A percentile compares a stretch with the other conserved stretches of the same genome.
Evolutionary conservation across 73 alveolate genomes (phyloP).

Genomic region (Blepharisma japonicum): DNA sequence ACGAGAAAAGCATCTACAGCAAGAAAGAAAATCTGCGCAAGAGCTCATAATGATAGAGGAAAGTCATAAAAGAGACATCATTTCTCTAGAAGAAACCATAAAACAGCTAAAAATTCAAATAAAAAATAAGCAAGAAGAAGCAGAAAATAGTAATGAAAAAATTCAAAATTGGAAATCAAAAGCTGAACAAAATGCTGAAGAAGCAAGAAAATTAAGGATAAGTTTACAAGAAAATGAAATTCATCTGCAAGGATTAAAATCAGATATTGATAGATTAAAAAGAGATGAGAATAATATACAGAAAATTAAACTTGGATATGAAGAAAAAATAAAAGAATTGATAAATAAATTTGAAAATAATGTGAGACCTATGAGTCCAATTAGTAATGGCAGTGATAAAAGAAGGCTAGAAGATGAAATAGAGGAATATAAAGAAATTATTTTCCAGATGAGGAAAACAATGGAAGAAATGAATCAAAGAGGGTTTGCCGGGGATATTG

Average conservation of each 20-base stretch:
- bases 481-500: not conserved
- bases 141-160: not conserved
- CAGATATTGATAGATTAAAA: not conserved
- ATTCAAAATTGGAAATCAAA: constrained; percentile 14
- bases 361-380: not conserved
- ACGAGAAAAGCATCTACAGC: not conserved
- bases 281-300: not conserved
- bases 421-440: constrained; percentile 6
- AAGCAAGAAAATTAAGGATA: not conserved
- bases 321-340: not conserved
- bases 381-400: not conserved
- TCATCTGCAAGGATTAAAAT: not conserved
- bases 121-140: not conserved
- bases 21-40: not conserved
- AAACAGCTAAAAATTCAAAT: not conserved
- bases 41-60: not conserved
- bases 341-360: not conserved
- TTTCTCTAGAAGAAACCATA: not conserved
- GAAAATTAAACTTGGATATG: not conserved
- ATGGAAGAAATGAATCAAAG: not conserved
- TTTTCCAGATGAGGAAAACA: not conserved
- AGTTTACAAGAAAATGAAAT: constrained; percentile 8
- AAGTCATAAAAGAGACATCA: not conserved
- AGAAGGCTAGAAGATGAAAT: not conserved
- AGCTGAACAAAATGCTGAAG: constrained; percentile 12